Conservation (phyloP, 2,329 filamentous ascomycete genomes). For the Fusarium austroafricanum region DNA sequence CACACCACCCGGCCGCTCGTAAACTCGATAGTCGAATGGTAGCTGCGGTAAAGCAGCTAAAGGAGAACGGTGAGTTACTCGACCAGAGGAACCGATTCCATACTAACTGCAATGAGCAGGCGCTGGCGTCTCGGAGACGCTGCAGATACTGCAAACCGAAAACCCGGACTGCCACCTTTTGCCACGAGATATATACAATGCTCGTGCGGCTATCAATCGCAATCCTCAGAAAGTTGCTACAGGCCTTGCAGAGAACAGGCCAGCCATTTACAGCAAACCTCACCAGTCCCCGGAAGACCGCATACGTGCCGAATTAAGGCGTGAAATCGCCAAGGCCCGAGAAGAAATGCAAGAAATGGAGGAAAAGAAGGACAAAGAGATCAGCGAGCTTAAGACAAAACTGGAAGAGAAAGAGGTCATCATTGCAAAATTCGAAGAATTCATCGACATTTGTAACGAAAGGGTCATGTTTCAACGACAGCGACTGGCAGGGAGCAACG, state of each 20-base stretch:
- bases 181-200: slow-evolving; percentile 75
- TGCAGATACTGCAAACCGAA: slow-evolving; percentile 72
- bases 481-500: slow-evolving; percentile 56
- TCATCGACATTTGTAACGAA: slow-evolving; percentile 76
- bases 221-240: slow-evolving; percentile 72
- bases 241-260: slow-evolving; percentile 69
- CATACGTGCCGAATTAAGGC: slow-evolving; percentile 70
- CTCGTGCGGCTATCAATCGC: slow-evolving; percentile 73
- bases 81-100: slow-evolving; percentile 32
- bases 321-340: slow-evolving; percentile 68
- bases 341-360: slow-evolving; percentile 67
- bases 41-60: slow-evolving; percentile 72
- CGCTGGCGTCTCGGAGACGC: slow-evolving; percentile 72
- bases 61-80: slow-evolving; percentile 69
- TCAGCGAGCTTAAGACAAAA: slow-evolving; percentile 68
- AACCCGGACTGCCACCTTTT: slow-evolving; percentile 73
- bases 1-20: slow-evolving; percentile 73
- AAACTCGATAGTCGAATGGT: slow-evolving; percentile 76
- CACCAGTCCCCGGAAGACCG: slow-evolving; percentile 72
- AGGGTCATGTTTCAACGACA: slow-evolving; percentile 73
- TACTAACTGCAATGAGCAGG: slow-evolving; percentile 60
- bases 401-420: slow-evolving; percentile 72
- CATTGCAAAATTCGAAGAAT: slow-evolving; percentile 74
- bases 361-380: slow-evolving; percentile 67
- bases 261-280: slow-evolving; percentile 75